Evolutionary conservation across 164 flowering plant species (phyloP).

Genomic region (Nymphaea colorata): DNA sequence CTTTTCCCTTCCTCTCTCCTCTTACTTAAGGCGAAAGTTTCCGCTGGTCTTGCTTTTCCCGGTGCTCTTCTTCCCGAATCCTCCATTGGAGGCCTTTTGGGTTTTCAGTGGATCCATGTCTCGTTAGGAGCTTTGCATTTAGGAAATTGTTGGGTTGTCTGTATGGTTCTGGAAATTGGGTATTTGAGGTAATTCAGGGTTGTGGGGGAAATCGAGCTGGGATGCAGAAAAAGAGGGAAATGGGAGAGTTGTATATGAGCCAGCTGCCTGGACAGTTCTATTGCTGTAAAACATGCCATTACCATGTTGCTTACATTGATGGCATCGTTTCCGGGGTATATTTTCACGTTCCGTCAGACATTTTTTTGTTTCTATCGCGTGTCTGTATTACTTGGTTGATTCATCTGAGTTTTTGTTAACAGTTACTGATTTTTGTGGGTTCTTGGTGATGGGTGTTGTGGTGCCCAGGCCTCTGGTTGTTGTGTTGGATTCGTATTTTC

Average conservation of each 20-base stretch:
- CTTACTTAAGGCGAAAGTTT: background rate
- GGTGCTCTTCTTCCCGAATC: background rate
- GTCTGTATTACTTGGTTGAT: too few relatives aligned
- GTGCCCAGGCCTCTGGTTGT: too few relatives aligned
- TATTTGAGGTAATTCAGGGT: background rate
- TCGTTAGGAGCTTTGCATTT: background rate
- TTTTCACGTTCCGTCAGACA: too few relatives aligned
- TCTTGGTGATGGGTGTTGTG: too few relatives aligned
- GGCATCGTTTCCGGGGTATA: background rate
- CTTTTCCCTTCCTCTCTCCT: background rate
- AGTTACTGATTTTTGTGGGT: too few relatives aligned
- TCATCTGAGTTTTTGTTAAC: too few relatives aligned
- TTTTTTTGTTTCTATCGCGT: too few relatives aligned
- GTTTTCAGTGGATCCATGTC: background rate
- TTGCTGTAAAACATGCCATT: background rate
- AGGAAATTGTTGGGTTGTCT: background rate
- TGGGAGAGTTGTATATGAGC: background rate
- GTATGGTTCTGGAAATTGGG: background rate
- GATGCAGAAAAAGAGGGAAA: background rate
- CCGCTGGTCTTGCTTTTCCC: background rate
- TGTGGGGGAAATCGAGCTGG: background rate
- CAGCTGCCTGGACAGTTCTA: background rate
- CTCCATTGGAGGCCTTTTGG: background rate
- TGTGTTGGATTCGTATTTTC: too few relatives aligned
- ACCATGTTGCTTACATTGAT: background rate